Evolutionary conservation across 208 protist species (phyloP).

Genomic region (Leishmania tropica): DNA sequence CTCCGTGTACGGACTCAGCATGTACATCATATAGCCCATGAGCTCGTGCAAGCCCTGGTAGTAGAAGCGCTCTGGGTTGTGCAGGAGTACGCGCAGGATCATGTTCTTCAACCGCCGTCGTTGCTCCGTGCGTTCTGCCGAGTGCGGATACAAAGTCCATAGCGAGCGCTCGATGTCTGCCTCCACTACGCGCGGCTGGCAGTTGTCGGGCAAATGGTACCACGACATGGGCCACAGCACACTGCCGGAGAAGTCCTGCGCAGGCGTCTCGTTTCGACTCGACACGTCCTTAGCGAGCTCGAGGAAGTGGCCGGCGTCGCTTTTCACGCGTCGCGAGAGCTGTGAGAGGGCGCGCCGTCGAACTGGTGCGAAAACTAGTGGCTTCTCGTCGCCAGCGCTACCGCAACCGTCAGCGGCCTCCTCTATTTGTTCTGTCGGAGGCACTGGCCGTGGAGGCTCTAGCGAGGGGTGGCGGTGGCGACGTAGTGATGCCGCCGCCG

Average conservation of each 20-base stretch:
- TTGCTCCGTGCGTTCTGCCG: constrained; percentile 42
- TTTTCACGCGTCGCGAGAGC: constrained; percentile 36
- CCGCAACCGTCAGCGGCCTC: not conserved
- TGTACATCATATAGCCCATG: constrained; percentile 83
- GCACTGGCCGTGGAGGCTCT: not conserved
- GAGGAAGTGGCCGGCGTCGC: constrained; percentile 6
- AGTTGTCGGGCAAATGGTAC: constrained; percentile 66
- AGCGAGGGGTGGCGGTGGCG: constrained; percentile 25
- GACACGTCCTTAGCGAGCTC: constrained; percentile 4
- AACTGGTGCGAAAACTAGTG: not conserved
- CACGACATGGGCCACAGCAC: constrained; percentile 18
- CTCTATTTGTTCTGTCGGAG: not conserved
- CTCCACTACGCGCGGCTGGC: constrained; percentile 74
- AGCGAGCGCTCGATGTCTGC: constrained; percentile 80
- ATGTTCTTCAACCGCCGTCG: constrained; percentile 54
- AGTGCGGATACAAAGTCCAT: constrained; percentile 74
- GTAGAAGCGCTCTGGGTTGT: constrained; percentile 68
- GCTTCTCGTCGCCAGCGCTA: not conserved
- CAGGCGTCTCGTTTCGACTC: constrained; percentile 1
- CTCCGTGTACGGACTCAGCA: constrained; percentile 40
- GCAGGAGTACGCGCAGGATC: constrained; percentile 58
- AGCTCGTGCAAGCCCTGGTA: constrained; percentile 90
- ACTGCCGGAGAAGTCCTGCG: constrained; percentile 6
- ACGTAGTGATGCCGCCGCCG: not conserved
- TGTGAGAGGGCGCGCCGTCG: constrained; percentile 35